Conservation (phyloP, 2,329 filamentous ascomycete species). For the Apiospora koreana region DNA sequence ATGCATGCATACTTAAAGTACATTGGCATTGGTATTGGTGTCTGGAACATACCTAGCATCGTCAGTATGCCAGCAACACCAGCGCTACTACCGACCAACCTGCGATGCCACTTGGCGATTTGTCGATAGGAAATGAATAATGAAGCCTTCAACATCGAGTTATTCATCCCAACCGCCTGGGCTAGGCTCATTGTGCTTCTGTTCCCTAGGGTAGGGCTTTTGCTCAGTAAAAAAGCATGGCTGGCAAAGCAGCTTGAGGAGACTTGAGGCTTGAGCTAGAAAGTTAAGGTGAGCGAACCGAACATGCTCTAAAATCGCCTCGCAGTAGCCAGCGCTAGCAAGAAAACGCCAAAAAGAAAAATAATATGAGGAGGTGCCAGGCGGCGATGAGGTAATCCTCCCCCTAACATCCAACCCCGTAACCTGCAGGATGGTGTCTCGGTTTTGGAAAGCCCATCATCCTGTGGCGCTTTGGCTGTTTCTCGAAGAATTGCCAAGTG, state of each 20-base stretch:
- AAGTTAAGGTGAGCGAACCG: not conserved
- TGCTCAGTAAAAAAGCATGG: not conserved
- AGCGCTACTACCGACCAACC: not conserved
- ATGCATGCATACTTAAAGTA: not conserved
- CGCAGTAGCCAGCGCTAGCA: not conserved
- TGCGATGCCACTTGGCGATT: not conserved
- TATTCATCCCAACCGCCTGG: not conserved
- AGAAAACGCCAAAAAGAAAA: not conserved
- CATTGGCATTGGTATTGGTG: too few relatives aligned
- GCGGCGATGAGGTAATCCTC: conserved; percentile 1
- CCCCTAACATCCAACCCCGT: not conserved
- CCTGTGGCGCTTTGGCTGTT: not conserved
- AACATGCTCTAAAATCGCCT: not conserved
- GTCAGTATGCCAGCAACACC: not conserved
- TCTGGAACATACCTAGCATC: not conserved
- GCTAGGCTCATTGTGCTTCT: not conserved
- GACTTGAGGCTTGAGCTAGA: not conserved
- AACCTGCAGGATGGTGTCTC: not conserved
- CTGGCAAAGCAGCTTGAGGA: not conserved
- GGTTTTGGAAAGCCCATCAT: not conserved
- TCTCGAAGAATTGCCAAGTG: not conserved
- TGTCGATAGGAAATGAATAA: not conserved
- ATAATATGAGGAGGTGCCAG: not conserved
- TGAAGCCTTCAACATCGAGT: not conserved
- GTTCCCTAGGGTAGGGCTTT: not conserved